Base-by-base conservation (phyloP, 495 filamentous ascomycete species). In the Aspergillus funiculosus region DNA sequence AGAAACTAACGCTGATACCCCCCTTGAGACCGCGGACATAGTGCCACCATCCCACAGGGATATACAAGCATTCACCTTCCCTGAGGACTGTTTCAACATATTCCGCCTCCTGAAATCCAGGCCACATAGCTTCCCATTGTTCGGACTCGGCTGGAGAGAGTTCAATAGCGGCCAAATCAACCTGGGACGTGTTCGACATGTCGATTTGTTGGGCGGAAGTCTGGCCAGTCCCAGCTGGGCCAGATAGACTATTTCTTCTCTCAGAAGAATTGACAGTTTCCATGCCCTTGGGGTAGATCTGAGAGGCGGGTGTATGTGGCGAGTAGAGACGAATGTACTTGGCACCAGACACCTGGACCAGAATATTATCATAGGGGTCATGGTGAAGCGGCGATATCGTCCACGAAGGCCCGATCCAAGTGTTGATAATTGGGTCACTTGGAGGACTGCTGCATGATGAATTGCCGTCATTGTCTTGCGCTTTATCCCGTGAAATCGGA, bases 11-110 rank as follows among this genome's bases (percentile, higher is more conserved):
- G 58, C 94, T 97, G 51, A 94, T 86, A 50, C 92, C 95, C 25
- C 83, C 83, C 43, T 76, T 86, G 60, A 96, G 57, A 26, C 87
- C 87, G 50, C 85, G 73, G 4, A 99, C 88, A 74, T 95, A 97
- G 72, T 99, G 92, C 92, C 92, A 99, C 92, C 92, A 99, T 14
- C 91, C 92, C 3, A 86, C 73, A 4, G 92, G 92, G 41, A 99
- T 89, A 68, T 94, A 95, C 48, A 99, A 60, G 53, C 79, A 84
- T 46, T 98, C 89, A 0, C 91, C 92, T 20, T 82, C 81, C 25
- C 74, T 77, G 17, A 98, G 61, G 0, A 97, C 77, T 11, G 79
- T 82, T 58, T 98, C 92, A 9, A 89, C 63, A 64, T 85, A 95
- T 39, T 71, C 67, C 7, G 86, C 77, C 21, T 71, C 53, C 45